A percentile compares a stretch with the other conserved stretches of the same genome.
Conservation (phyloP, 1,284 basidiomycete species). For the Lentinus polychrous region DNA sequence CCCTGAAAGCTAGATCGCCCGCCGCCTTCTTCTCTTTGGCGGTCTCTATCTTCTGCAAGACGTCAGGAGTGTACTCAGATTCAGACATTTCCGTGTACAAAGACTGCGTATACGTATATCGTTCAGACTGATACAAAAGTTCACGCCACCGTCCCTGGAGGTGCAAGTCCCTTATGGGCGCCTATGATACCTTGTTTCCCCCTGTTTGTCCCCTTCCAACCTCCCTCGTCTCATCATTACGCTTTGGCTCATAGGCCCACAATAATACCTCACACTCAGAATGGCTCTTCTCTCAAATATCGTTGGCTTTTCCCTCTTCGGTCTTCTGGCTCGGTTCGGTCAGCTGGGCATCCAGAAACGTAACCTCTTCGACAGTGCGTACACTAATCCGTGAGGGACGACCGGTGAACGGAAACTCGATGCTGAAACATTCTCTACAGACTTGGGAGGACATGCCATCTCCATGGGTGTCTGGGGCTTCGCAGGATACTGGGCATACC, state of each 20-base stretch:
- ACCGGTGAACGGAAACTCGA: neutral
- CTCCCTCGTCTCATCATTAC: neutral
- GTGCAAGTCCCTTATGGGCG: too few species aligned
- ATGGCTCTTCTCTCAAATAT: conserved; percentile 73
- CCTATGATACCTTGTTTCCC: neutral
- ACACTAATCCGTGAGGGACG: neutral
- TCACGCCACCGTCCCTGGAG: too few species aligned
- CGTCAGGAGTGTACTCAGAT: conserved; percentile 16
- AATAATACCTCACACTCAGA: conserved; percentile 17
- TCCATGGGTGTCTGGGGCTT: conserved; percentile 64
- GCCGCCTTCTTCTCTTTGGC: conserved; percentile 67
- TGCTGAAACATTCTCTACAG: conserved; percentile 27
- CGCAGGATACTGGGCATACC: conserved; percentile 62
- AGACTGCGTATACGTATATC: too few species aligned
- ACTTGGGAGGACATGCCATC: conserved; percentile 56
- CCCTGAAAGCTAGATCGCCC: conserved; percentile 71
- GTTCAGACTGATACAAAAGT: too few species aligned
- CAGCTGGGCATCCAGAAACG: conserved; percentile 76
- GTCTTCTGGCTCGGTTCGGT: conserved; percentile 70
- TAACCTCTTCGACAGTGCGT: conserved; percentile 63
- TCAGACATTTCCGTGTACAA: too few species aligned
- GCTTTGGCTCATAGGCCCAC: neutral
- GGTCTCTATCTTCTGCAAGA: conserved; percentile 44
- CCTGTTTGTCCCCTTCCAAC: neutral
- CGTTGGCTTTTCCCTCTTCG: conserved; percentile 73